Base-by-base conservation (phyloP, 768 basidiomycete species). In the Leccinum broughii region DNA sequence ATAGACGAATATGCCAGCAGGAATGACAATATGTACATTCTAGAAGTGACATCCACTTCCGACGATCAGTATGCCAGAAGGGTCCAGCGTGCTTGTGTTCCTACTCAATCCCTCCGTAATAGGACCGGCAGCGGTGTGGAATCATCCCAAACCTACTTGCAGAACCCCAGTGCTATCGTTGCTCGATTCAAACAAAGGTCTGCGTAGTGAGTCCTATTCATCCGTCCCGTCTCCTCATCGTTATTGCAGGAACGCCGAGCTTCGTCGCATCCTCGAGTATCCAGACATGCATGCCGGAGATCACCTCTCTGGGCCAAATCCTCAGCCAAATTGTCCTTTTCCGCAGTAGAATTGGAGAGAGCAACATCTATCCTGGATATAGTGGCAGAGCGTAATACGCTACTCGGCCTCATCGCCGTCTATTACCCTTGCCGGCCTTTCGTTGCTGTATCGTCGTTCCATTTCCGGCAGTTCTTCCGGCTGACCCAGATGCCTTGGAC, bases 11-110 rank as follows among this genome's bases (percentile, higher is more conserved):
- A 79, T 44, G 70, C 54, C 17, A 67, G 64, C 65, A 82, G 77
- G 73, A 86, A 90, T 63, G 79, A 82, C 63, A 84, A 80, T 53
- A 93, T 93, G 86, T 92, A 86, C 70, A 85, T 90, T 60, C 75
- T 93, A 17, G 85, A 92, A 68, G 87, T 88, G 6, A 83, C 80
- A 0, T 68, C 77, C 17, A 79, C 71, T 15, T 66, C 76, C 32
- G 83, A 85, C 51, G 84, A 84, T 64, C 81, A 77, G 73, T 74
- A 67, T 22, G 73, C 57, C 34, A 54, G 28, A 3, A 34, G 17
- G 14, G 28, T 46, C 32, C 39, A 11, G 51, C 15, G 8, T 24
- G 11, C 50, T 51, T 34, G 13, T 4, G 26, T 32, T 22, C 24
- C 6, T 49, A 32, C 57, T 68, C 48, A 60, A 41, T 22, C 17